Evolutionary conservation across 768 basidiomycete genomes (phyloP).

Genomic region (Termitomyces sp.): DNA sequence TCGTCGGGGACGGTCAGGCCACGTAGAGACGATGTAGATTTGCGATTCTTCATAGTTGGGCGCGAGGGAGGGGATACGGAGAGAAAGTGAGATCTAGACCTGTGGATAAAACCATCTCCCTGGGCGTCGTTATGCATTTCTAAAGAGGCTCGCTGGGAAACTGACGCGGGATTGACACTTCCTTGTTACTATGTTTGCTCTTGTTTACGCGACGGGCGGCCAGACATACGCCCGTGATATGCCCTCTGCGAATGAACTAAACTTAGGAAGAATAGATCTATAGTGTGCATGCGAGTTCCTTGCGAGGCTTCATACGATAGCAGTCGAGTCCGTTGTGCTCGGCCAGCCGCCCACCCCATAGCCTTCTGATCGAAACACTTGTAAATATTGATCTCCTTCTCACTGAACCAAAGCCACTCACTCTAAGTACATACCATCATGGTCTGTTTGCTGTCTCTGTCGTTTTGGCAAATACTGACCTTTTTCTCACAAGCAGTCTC

Average conservation of each 20-base stretch:
- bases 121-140: constrained; percentile 21
- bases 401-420: neutral
- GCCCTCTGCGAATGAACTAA: neutral
- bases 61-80: constrained; percentile 27
- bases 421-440: constrained; percentile 3
- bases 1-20: constrained; percentile 35
- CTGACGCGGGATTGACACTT: neutral
- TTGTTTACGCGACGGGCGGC: constrained; percentile 15
- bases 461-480: neutral
- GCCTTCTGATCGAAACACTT: constrained; percentile 6
- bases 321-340: neutral
- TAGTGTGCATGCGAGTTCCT: neutral
- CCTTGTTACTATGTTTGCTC: constrained; percentile 13
- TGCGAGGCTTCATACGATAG: neutral
- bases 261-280: neutral
- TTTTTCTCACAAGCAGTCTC: constrained; percentile 1
- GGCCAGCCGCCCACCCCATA: neutral
- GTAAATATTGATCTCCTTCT: constrained; percentile 6
- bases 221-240: neutral
- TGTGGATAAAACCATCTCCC: constrained; percentile 22
- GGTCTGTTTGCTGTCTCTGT: neutral
- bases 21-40: constrained; percentile 48
- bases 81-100: constrained; percentile 28
- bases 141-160: neutral
- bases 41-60: constrained; percentile 30